Conservation (phyloP, 1,284 basidiomycete genomes). For the Cerioporus squamosus region DNA sequence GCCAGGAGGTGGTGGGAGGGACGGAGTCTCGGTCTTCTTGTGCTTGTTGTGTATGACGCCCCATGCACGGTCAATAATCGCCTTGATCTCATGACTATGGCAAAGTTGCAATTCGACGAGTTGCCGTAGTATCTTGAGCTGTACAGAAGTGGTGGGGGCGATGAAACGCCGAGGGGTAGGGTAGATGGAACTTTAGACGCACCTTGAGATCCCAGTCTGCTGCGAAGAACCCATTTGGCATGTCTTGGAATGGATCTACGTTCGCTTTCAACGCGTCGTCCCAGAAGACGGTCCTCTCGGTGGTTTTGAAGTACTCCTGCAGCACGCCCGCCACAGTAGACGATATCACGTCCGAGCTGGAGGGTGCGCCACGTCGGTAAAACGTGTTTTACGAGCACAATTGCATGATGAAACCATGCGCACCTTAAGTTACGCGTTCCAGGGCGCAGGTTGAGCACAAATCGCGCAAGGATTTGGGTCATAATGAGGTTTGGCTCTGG, state of each 20-base stretch:
- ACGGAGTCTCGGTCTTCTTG: slow-evolving; percentile 70
- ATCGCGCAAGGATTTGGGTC: slow-evolving; percentile 69
- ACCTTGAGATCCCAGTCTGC: slow-evolving; percentile 81
- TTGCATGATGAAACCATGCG: slow-evolving; percentile 39
- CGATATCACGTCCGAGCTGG: slow-evolving; percentile 76
- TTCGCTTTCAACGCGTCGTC: slow-evolving; percentile 66
- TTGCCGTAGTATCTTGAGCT: slow-evolving; percentile 81
- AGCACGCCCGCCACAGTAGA: slow-evolving; percentile 67
- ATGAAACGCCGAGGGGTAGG: slow-evolving; percentile 10
- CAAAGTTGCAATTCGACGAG: slow-evolving; percentile 79
- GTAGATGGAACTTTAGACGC: slow-evolving; percentile 34
- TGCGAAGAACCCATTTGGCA: slow-evolving; percentile 71
- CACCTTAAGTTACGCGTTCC: slow-evolving; percentile 86
- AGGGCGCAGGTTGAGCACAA: slow-evolving; percentile 78
- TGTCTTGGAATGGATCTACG: slow-evolving; percentile 67
- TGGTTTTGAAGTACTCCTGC: slow-evolving; percentile 69
- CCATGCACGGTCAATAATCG: slow-evolving; percentile 79
- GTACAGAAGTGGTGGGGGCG: slow-evolving; percentile 2
- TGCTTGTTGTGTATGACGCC: slow-evolving; percentile 80
- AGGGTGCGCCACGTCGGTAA: slow-evolving; percentile 39
- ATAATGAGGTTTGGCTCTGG: slow-evolving; percentile 72
- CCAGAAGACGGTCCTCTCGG: slow-evolving; percentile 80
- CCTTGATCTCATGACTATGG: slow-evolving; percentile 69
- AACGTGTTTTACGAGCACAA: slow-evolving; percentile 31
- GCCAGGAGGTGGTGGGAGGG: slow-evolving; percentile 52